Base-by-base conservation (phyloP, 176 grass and related monocot genomes). In the Oryza brachyantha region DNA sequence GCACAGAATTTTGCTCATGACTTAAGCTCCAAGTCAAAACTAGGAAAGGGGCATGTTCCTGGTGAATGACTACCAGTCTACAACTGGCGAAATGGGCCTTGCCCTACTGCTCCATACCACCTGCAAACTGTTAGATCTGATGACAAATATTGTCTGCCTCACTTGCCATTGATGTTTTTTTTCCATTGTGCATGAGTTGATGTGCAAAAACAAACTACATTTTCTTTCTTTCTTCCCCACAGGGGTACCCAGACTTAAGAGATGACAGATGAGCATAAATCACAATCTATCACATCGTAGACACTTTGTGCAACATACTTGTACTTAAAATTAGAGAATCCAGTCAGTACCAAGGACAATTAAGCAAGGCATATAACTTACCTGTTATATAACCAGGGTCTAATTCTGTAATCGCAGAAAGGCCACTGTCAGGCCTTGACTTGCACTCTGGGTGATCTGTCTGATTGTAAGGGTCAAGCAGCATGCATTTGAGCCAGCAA, bases 401-500 rank as follows among this genome's bases (percentile, higher is more conserved):
- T 75, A 97, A 74, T 81, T 97, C 95, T 80, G 95, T 94, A 21
- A 97, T 97, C n/a, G 95, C 92, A 57, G 94, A 97, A 79, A 97
- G 87, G 72, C 95, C 95, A 70, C 84, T 88, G 46, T 97, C 92
- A 3, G 95, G 95, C 86, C 95, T 94, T 42, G 95, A 97, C 83
- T 94, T 97, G 77, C 95, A 97, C 66, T 97, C 89, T 7, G 87
- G 87, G 86, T 97, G 85, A 74, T 97, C 95, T 11, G 82, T 92
- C 70, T 97, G 95, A 62, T 93, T 92, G 77, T 90, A 94, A 54
- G 95, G 95, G 61, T 97, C 95, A 54, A 97, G 66, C 86, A 97
- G 36, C 89, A 94, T 94, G 92, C 95, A 97, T 68, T 97, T 97
- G 45, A 97, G 90, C 92, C 95, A 97, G 76, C 95, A 97, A 83